Percentiles rank a stretch among this genome's conserved stretches.
Evolutionary conservation across 2,329 filamentous ascomycete species (phyloP).

Genomic region (Alternaria consortialis): DNA sequence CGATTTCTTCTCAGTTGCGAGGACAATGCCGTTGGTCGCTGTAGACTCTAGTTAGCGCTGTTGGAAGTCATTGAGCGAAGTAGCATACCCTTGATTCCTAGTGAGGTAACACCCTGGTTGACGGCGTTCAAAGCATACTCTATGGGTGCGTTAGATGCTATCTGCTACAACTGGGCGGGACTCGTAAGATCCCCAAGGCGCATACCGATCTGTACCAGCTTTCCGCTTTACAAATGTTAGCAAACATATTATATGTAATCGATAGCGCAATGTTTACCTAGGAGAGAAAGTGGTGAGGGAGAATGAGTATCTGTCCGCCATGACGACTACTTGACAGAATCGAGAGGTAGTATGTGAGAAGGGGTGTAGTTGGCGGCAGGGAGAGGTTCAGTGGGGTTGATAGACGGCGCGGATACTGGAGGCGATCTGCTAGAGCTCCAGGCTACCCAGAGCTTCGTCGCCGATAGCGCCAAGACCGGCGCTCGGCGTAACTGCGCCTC

Average conservation of each 20-base stretch:
- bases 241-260: conserved; percentile 42
- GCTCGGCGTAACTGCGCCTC: conserved; percentile 22
- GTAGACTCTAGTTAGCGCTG: conserved; percentile 18
- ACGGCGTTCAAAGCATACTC: conserved; percentile 99
- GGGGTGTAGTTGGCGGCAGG: conserved; percentile 8
- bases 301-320: conserved; percentile 99
- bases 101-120: conserved; percentile 97
- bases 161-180: background rate
- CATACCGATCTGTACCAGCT: conserved; percentile 97
- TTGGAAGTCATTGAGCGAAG: background rate
- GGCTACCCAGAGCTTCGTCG: conserved; percentile 39
- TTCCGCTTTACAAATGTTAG: conserved; percentile 75
- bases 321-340: conserved; percentile 53
- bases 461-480: conserved; percentile 28
- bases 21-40: conserved; percentile 99
- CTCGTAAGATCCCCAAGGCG: background rate
- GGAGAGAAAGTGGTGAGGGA: conserved; percentile 99
- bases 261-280: conserved; percentile 70
- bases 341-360: conserved; percentile 1
- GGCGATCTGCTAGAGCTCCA: conserved; percentile 44
- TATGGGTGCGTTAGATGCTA: conserved; percentile 54
- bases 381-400: conserved; percentile 20
- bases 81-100: conserved; percentile 90
- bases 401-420: conserved; percentile 25
- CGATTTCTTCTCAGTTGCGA: conserved; percentile 99